Percentiles rank a stretch among this genome's conserved stretches.
These are phyloP conservation scores for Cadophora luteo-olivacea DNA, from an alignment of 2,329 filamentous ascomycete species.

Conservation along the genomic window DNA sequence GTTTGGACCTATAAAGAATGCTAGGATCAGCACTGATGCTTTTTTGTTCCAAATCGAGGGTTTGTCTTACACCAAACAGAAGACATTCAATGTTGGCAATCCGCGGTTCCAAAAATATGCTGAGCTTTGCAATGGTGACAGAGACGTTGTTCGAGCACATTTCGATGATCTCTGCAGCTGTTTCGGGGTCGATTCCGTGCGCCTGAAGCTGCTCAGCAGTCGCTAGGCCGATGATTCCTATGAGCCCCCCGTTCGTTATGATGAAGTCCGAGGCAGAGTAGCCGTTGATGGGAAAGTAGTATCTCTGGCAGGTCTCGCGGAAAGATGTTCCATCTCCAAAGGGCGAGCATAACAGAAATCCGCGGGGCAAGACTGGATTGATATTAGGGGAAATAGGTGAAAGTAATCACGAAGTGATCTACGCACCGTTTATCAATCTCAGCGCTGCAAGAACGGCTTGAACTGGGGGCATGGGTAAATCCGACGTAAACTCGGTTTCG, in stretches of 20 bases:
- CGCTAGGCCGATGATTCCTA: constrained; percentile 14
- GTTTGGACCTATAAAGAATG: constrained; percentile 12
- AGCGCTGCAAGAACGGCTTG: constrained; percentile 17
- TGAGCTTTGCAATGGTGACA: constrained; percentile 12
- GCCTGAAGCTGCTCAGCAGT: neutral
- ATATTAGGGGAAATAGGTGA: neutral
- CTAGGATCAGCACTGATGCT: neutral
- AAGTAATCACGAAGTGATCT: too few species aligned
- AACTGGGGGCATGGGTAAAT: constrained; percentile 19
- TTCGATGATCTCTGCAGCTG: constrained; percentile 5
- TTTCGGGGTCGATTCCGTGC: constrained; percentile 12
- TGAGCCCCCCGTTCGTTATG: constrained; percentile 22
- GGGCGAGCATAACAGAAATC: constrained; percentile 20
- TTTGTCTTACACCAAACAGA: constrained; percentile 16
- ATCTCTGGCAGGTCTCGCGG: constrained; percentile 19
- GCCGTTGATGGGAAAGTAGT: constrained; percentile 25
- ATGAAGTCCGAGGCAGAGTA: constrained; percentile 27
- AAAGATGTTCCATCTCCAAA: constrained; percentile 8
- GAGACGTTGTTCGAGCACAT: constrained; percentile 24
- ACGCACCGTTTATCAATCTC: constrained; percentile 18
- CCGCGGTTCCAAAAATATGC: constrained; percentile 19
- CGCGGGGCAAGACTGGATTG: constrained; percentile 1
- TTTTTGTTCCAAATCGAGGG: neutral
- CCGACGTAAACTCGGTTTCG: constrained; percentile 10
- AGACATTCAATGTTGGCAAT: constrained; percentile 20